phyloP scores from a whole-genome alignment of 345 rosid species.

The Limnanthes douglasii region DNA sequence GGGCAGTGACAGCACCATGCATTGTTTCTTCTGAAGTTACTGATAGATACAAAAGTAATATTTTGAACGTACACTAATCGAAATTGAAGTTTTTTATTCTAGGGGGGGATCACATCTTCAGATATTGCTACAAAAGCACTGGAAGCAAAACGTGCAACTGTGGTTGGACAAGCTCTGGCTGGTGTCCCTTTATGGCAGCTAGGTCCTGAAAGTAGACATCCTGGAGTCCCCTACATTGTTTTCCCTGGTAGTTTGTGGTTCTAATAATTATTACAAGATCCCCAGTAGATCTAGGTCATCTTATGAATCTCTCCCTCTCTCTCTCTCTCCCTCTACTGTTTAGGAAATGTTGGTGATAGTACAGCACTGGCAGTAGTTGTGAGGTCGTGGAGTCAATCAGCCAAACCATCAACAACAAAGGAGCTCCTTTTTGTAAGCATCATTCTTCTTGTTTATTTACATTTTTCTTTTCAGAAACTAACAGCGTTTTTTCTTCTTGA shows the following conservation, averaged over 20 bases:
- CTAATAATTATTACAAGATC: conserved; percentile 4
- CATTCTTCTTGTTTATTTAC: not conserved
- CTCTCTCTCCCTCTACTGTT: not conserved
- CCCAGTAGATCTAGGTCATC: not conserved
- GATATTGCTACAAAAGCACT: conserved; percentile 97
- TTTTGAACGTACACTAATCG: no score
- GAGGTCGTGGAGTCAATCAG: conserved; percentile 72
- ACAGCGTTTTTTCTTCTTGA: conserved; percentile 10
- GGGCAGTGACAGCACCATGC: no score
- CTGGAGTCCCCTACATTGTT: conserved; percentile 92
- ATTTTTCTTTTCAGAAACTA: conserved; percentile 8
- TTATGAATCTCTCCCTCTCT: not conserved
- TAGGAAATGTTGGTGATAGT: conserved; percentile 85
- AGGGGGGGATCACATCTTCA: conserved; percentile 98
- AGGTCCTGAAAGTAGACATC: conserved; percentile 96
- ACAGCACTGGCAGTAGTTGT: conserved; percentile 75
- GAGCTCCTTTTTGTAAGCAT: conserved; percentile 56
- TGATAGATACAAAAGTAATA: no score
- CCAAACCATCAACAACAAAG: conserved; percentile 47
- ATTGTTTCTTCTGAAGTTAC: no score
- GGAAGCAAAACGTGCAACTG: conserved; percentile 73
- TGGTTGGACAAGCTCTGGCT: conserved; percentile 88
- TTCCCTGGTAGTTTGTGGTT: conserved; percentile 50
- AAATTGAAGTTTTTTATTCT: conserved; percentile 9
- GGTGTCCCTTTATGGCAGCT: conserved; percentile 97